phyloP scores from a whole-genome alignment of 768 basidiomycete genomes.

The Scleroderma bovista region DNA sequence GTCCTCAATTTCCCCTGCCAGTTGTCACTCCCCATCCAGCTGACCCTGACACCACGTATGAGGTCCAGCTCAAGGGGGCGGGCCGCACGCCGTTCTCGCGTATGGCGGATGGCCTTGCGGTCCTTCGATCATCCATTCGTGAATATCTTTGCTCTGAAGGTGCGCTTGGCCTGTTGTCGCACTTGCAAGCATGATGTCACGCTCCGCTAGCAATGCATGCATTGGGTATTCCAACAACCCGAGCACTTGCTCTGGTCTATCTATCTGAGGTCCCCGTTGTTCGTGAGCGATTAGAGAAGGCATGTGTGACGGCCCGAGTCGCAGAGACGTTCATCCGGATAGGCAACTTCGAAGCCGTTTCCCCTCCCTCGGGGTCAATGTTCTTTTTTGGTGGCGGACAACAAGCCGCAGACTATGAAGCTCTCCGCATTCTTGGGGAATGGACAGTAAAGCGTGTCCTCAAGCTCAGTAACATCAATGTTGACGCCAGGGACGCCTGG shows the following conservation, averaged over 20 bases:
- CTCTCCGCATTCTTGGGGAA: constrained; percentile 65
- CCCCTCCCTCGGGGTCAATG: constrained; percentile 49
- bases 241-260: constrained; percentile 75
- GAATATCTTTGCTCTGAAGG: constrained; percentile 95
- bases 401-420: constrained; percentile 70
- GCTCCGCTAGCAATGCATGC: constrained; percentile 62
- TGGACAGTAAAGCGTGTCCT: constrained; percentile 68
- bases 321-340: constrained; percentile 91
- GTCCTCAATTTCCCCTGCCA: constrained; percentile 22
- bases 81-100: constrained; percentile 94
- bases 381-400: constrained; percentile 77
- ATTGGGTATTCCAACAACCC: constrained; percentile 81
- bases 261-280: constrained; percentile 68
- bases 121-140: constrained; percentile 88
- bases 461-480: constrained; percentile 35
- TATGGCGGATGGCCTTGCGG: constrained; percentile 90
- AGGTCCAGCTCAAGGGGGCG: constrained; percentile 92
- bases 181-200: constrained; percentile 31
- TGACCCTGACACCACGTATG: constrained; percentile 52
- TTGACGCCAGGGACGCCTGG: constrained; percentile 53
- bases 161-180: neutral
- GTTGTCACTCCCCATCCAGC: constrained; percentile 74
- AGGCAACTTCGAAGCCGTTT: constrained; percentile 85
- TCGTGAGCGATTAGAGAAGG: constrained; percentile 70
- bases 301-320: constrained; percentile 71